Percentiles rank a stretch among this genome's conserved stretches.
Conservation (phyloP, 768 basidiomycete species). For the Pleurotus citrinopileatus region DNA sequence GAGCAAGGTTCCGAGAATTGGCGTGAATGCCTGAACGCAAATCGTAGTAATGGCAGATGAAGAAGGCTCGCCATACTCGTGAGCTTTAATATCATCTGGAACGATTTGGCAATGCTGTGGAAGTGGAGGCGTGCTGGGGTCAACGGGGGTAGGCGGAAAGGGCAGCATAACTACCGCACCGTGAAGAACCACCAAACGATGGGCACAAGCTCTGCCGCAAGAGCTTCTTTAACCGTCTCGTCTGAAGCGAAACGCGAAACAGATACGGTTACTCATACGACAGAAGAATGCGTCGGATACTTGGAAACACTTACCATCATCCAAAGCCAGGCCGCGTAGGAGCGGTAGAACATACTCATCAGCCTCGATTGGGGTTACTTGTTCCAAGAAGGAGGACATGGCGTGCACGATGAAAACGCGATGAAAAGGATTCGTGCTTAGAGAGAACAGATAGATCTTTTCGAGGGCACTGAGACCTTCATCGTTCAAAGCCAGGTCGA, state of each 20-base stretch:
- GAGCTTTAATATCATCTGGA: conserved; percentile 40
- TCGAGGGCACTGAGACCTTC: conserved; percentile 83
- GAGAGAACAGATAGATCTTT: conserved; percentile 87
- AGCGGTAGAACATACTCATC: conserved; percentile 92
- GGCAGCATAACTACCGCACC: conserved; percentile 27
- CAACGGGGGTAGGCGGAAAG: conserved; percentile 10
- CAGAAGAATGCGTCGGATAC: conserved; percentile 2
- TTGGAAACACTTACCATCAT: conserved; percentile 59
- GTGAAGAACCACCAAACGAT: conserved; percentile 95
- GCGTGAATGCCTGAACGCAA: conserved; percentile 85
- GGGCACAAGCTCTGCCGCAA: conserved; percentile 73
- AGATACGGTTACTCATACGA: conserved; percentile 7
- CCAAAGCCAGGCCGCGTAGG: conserved; percentile 80
- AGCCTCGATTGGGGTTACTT: conserved; percentile 83
- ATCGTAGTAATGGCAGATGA: conserved; percentile 45
- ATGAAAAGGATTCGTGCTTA: conserved; percentile 62
- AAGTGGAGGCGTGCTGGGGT: conserved; percentile 2
- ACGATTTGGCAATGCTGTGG: conserved; percentile 65
- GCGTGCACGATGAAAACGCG: conserved; percentile 83
- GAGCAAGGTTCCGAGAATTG: conserved; percentile 84
- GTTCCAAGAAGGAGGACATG: conserved; percentile 71
- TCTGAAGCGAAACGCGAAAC: conserved; percentile 41
- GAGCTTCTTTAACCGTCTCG: conserved; percentile 84
- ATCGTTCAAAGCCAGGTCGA: conserved; percentile 59
- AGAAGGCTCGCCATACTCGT: conserved; percentile 30